A percentile compares a stretch with the other conserved stretches of the same genome.
Evolutionary conservation across 805 yeast genomes (phyloP).

Genomic region (Lipomyces chichibuensis): DNA sequence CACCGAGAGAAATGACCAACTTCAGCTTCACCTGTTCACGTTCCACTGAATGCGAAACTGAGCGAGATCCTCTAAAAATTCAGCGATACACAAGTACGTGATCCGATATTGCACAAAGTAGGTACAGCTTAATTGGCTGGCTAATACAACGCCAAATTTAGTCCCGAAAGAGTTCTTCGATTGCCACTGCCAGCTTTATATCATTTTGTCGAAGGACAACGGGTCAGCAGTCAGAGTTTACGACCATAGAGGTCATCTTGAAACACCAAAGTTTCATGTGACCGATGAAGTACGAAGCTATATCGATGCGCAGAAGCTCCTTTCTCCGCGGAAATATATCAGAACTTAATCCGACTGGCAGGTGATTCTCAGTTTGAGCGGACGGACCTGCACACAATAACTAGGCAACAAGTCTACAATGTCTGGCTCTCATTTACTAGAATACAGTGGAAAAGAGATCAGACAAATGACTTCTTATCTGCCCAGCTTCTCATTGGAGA

Average conservation of each 20-base stretch:
- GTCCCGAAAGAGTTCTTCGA: background rate
- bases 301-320: background rate
- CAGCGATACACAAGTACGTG: background rate
- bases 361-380: background rate
- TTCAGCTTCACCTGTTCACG: background rate
- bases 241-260: background rate
- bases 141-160: background rate
- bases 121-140: background rate
- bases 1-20: background rate
- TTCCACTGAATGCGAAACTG: no score
- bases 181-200: background rate
- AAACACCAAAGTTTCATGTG: background rate
- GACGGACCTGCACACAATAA: background rate
- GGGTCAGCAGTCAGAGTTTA: background rate
- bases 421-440: no score
- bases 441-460: no score
- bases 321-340: background rate
- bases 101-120: background rate
- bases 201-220: background rate
- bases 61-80: no score
- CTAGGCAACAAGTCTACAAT: no score
- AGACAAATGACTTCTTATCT: no score
- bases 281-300: background rate
- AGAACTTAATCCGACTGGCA: background rate
- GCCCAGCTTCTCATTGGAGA: no score